Conservation (phyloP, 331 rosid genomes). For the Pyrus hybrid region DNA sequence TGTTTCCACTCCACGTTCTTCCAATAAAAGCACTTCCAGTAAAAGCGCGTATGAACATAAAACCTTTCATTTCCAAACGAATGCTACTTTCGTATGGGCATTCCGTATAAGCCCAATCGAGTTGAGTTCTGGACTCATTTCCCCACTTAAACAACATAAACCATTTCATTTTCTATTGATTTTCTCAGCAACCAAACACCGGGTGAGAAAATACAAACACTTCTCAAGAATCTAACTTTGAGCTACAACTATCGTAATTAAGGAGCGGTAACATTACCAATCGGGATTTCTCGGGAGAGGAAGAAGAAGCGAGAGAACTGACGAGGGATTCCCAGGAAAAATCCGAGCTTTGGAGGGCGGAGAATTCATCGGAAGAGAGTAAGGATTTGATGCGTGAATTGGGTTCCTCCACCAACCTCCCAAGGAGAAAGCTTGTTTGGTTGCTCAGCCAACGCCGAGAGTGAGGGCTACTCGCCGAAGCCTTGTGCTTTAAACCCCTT, state of each 20-base stretch:
- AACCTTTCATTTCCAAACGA: too few species aligned
- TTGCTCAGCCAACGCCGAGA: constrained; percentile 8
- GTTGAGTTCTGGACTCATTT: background rate
- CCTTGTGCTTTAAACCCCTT: background rate
- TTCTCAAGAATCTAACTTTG: background rate
- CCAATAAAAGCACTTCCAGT: too few species aligned
- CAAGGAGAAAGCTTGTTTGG: constrained; percentile 14
- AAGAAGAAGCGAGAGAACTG: constrained; percentile 32
- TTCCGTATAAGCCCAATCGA: background rate
- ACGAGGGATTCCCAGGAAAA: constrained; percentile 36
- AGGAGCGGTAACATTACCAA: constrained; percentile 24
- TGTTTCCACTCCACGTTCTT: too few species aligned
- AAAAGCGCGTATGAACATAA: too few species aligned
- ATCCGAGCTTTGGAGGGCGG: constrained; percentile 22
- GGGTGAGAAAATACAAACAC: background rate
- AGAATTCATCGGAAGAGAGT: constrained; percentile 31
- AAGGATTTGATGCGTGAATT: constrained; percentile 31
- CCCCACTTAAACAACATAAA: background rate
- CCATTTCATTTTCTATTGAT: background rate
- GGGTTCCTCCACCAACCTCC: constrained; percentile 39
- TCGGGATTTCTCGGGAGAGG: constrained; percentile 35
- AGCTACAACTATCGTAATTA: background rate
- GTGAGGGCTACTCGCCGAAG: background rate
- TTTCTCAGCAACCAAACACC: background rate
- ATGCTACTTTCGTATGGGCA: too few species aligned